Base-by-base conservation (phyloP, 768 basidiomycete genomes). In the Boletus subparvulus region DNA sequence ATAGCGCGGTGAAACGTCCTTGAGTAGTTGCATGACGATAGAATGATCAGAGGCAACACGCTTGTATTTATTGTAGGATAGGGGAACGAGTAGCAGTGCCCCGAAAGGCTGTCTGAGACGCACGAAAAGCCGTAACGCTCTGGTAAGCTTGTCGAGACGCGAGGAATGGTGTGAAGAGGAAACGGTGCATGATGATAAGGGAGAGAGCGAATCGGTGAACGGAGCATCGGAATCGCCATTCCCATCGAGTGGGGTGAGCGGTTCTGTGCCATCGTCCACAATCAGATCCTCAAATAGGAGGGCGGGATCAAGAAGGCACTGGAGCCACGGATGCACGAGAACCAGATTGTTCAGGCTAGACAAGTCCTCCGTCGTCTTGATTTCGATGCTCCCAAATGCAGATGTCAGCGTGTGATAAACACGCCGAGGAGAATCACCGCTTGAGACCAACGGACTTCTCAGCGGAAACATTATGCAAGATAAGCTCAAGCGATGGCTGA, bases 61-160 rank as follows among this genome's bases (percentile, higher is more conserved):
- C 30, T 47, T 32, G n/a, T 40, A 41, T 21, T 32, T 33, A 14
- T 35, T 26, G 33, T 26, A 28, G 12, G 33, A 45, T 9, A 33
- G 33, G n/a, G 12, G 50, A 51, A 24, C 50, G 16, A 52, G 43
- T 2, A 47, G 14, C 10, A 30, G 12, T 1, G 44, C 62, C 65
- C 67, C 66, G 7, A 50, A 50, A 12, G 47, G 33, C 21, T 24
- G 33, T 17, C 21, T 48, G 21, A 48, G 47, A 35, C 33, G 14
- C 9, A 7, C 26, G 9, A 40, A 50, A 19, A 40, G n/a, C 3
- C 37, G 49, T 14, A 39, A 6, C 8, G 49, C 16, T 28, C 37
- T 19, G 4, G 37, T 50, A 30, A 28, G 37, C 10, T 50, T 50
- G n/a, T 50, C 26, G 26, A 33, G 46, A 19, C 4, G 46, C 12